phyloP scores from a whole-genome alignment of 306 rosid species.

The Comarum palustre region DNA sequence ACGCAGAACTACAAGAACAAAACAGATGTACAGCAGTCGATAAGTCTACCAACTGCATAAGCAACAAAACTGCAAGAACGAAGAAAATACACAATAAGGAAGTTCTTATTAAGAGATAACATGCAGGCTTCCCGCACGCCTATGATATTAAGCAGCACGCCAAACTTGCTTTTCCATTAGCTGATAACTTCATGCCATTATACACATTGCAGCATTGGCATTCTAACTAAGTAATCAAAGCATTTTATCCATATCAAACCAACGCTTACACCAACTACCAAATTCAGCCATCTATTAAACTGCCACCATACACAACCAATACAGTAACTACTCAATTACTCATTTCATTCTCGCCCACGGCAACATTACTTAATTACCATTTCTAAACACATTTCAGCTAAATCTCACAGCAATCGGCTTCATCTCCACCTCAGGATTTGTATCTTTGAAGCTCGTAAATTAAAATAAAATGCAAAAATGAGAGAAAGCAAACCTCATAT shows the following conservation, averaged over 20 bases:
- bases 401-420: not conserved
- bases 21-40: not conserved
- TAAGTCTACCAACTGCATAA: not conserved
- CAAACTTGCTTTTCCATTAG: not conserved
- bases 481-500: not conserved
- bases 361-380: not conserved
- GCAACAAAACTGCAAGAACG: not conserved
- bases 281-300: not conserved
- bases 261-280: not conserved
- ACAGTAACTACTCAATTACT: not conserved
- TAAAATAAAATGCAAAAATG: not conserved
- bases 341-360: not conserved
- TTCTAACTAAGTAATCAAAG: not conserved
- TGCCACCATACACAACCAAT: not conserved
- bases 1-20: conserved; percentile 28
- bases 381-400: not conserved
- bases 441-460: not conserved
- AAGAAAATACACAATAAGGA: not conserved
- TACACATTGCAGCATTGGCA: not conserved
- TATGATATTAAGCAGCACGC: conserved; percentile 6
- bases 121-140: not conserved
- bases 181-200: conserved; percentile 9
- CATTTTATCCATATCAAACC: not conserved
- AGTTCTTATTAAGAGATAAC: not conserved
- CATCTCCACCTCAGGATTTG: not conserved